Evolutionary conservation across 2,329 filamentous ascomycete species (phyloP).

Genomic region (Talaromyces albobiverticillius): DNA sequence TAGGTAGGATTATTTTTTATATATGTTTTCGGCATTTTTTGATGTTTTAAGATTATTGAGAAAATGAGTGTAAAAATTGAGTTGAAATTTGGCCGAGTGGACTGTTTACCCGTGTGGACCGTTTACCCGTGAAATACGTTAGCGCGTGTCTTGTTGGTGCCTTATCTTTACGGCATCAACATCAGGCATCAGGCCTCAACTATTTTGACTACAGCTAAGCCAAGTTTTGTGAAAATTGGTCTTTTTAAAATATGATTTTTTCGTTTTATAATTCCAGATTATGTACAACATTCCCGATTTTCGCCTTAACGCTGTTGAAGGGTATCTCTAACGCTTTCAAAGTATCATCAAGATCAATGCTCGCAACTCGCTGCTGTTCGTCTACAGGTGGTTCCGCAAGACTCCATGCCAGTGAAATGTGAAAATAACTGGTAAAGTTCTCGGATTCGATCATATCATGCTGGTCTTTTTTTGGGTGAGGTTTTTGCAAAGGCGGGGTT

Average conservation of each 20-base stretch:
- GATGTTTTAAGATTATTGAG: no score
- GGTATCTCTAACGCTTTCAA: constrained; percentile 48
- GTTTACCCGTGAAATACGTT: no score
- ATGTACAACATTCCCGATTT: constrained; percentile 68
- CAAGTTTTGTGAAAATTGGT: no score
- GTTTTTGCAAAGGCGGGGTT: constrained; percentile 22
- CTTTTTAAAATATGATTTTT: no score
- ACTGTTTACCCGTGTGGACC: no score
- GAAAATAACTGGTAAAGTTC: constrained; percentile 63
- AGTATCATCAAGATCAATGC: constrained; percentile 23
- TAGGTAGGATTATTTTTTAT: no score
- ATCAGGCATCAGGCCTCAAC: background rate
- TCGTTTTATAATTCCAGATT: constrained; percentile 25
- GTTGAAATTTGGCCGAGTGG: no score
- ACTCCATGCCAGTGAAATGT: constrained; percentile 87
- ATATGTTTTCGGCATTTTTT: no score
- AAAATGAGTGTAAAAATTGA: no score
- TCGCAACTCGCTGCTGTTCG: constrained; percentile 30
- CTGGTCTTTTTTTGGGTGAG: constrained; percentile 18
- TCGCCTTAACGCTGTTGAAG: constrained; percentile 66
- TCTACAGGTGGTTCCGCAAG: constrained; percentile 54
- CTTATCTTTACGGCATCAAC: no score
- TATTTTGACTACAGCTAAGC: background rate
- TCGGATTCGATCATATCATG: constrained; percentile 1
- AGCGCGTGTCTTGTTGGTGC: no score